Percentiles rank a stretch among this genome's conserved stretches.
Conservation (phyloP, 139 green algal species). For the Chlamydomonas incerta region DNA sequence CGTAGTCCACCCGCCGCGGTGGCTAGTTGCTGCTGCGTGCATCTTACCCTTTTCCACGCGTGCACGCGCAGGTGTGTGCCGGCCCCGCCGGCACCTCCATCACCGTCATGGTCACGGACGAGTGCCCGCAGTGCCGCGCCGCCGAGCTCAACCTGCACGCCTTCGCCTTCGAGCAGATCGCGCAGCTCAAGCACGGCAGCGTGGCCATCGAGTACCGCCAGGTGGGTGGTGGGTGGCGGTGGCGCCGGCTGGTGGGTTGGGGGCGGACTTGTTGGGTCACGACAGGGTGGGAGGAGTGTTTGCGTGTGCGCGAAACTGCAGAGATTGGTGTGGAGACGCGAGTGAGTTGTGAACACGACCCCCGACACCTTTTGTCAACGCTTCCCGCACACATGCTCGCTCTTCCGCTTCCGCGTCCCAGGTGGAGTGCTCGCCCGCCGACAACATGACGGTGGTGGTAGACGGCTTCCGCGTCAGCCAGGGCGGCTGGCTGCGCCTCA, state of each 20-base stretch:
- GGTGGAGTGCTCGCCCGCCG: conserved; percentile 33
- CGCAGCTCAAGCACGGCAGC: not conserved
- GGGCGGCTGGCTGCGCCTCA: conserved; percentile 32
- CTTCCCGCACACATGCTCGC: too few species aligned
- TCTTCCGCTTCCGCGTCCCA: not conserved
- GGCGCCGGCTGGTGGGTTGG: too few species aligned
- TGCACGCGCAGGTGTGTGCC: conserved; percentile 3
- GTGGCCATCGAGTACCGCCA: conserved; percentile 15
- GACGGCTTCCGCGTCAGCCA: conserved; percentile 29
- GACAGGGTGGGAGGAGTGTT: too few species aligned
- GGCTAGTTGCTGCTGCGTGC: too few species aligned
- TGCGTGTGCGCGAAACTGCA: too few species aligned
- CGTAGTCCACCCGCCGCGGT: too few species aligned
- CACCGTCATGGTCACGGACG: conserved; percentile 22
- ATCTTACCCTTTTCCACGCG: too few species aligned
- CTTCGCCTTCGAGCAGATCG: conserved; percentile 39
- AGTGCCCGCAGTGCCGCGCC: conserved; percentile 17
- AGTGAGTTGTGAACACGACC: too few species aligned
- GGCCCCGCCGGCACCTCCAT: not conserved
- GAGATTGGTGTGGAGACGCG: too few species aligned
- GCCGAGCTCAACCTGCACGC: conserved; percentile 35
- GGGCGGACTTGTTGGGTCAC: too few species aligned
- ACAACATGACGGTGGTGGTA: conserved; percentile 41
- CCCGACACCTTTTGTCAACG: too few species aligned
- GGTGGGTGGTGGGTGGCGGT: not conserved